Base-by-base conservation (phyloP, 176 grass and related monocot genomes). In the Oryza meridionalis region DNA sequence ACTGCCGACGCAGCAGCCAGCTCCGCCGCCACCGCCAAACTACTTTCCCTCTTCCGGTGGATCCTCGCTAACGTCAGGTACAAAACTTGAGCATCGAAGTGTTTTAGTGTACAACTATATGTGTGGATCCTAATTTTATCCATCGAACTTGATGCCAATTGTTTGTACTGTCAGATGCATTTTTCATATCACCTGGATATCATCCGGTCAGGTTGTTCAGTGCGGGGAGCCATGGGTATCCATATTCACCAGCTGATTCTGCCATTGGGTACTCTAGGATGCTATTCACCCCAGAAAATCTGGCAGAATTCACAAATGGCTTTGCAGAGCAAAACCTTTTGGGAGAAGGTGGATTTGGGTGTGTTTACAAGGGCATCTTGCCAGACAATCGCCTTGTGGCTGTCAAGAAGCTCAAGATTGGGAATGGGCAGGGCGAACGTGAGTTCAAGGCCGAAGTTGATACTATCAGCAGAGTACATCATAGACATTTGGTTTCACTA, bases 361-460 rank as follows among this genome's bases (percentile, higher is more conserved):
- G 85, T 50, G 93, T 95, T 4, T 95, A 84, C 73, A 92, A 84
- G 78, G 93, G 93, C 11, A 88, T 78, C 53, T 84, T 95, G 62
- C 80, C 75, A 0, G 93, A 95, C 64, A 90, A 90, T 74, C 88
- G 93, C 32, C 85, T 84, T 67, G 93, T 95, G 7, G 93, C 93
- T n/a, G 88, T 95, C 40, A 95, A 95, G 79, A 89, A 95, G 86
- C 90, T 95, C 9, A 92, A 92, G 72, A 79, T 86, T 65, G 89
- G 87, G 37, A 89, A 87, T 83, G 85, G 79, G n/a, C 93, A 95
- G 65, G 93, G 90, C 1, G 93, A 95, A 43, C 88, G 90, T 50
- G 90, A 95, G 70, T 95, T 95, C 77, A 95, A 85, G 75, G 90
- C 90, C 0, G 93, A 95, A 84, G 93, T 95, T 53, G 93, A 95